Conservation (phyloP, 2,329 filamentous ascomycete species). For the Hyphodiscus sp. region DNA sequence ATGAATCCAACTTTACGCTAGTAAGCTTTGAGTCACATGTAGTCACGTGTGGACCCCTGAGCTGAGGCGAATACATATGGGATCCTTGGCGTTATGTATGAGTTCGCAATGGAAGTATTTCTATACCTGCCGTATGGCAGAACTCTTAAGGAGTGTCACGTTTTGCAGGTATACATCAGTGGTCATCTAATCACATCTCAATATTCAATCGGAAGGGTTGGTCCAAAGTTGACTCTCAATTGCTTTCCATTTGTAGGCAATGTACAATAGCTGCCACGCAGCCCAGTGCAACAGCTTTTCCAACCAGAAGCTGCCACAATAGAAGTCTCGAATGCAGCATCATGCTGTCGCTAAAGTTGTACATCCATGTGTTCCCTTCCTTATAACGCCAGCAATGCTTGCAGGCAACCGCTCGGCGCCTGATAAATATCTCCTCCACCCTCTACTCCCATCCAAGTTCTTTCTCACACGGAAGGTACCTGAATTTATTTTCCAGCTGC, state of each 20-base stretch:
- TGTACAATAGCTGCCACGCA: not conserved
- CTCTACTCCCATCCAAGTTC: not conserved
- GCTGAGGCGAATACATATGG: not conserved
- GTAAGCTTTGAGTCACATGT: not conserved
- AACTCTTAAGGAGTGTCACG: not conserved
- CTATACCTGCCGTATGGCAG: no score
- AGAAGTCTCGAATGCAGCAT: not conserved
- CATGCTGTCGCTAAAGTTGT: not conserved
- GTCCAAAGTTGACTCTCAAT: not conserved
- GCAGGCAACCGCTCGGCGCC: not conserved
- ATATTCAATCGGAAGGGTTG: not conserved
- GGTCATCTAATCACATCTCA: not conserved
- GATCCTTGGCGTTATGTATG: no score
- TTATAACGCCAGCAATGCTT: slow-evolving; percentile 11
- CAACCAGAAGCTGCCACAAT: not conserved
- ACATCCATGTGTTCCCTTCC: not conserved
- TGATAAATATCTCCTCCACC: not conserved
- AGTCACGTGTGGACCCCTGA: not conserved
- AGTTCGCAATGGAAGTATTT: no score
- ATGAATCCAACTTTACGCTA: not conserved
- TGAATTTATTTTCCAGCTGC: slow-evolving; percentile 9
- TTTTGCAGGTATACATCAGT: not conserved
- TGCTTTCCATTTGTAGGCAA: not conserved
- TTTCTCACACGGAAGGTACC: not conserved
- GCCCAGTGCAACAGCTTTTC: not conserved